Evolutionary conservation across 495 filamentous ascomycete species (phyloP).

Genomic region (Penicillium salamii): DNA sequence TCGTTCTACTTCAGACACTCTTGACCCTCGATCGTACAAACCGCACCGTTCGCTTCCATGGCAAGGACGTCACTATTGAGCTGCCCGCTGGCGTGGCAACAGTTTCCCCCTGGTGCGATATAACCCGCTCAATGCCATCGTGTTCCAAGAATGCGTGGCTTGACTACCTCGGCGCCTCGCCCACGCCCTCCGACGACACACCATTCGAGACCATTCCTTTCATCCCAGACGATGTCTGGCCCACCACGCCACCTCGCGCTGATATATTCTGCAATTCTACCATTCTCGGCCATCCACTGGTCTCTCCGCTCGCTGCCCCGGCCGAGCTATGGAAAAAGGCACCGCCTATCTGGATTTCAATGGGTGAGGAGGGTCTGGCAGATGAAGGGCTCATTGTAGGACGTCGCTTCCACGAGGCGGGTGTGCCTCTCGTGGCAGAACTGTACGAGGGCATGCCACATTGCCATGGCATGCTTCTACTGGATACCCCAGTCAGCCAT

Average conservation of each 20-base stretch:
- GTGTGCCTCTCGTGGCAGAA: constrained; percentile 65
- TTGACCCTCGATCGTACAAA: constrained; percentile 62
- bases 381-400: constrained; percentile 70
- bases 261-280: constrained; percentile 66
- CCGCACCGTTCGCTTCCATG: constrained; percentile 61
- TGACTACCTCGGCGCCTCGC: constrained; percentile 68
- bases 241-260: constrained; percentile 61
- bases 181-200: constrained; percentile 24
- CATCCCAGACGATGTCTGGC: constrained; percentile 67
- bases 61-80: constrained; percentile 53
- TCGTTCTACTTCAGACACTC: constrained; percentile 70
- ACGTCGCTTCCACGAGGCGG: constrained; percentile 53
- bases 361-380: constrained; percentile 76
- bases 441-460: constrained; percentile 90
- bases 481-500: constrained; percentile 41
- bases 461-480: constrained; percentile 68
- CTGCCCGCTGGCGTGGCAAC: constrained; percentile 68
- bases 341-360: constrained; percentile 68
- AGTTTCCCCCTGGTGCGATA: constrained; percentile 74
- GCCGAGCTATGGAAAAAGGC: constrained; percentile 60
- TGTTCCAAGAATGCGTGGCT: constrained; percentile 57
- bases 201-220: constrained; percentile 24
- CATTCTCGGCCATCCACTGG: constrained; percentile 70
- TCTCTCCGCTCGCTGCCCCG: constrained; percentile 59
- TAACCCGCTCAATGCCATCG: constrained; percentile 72